Evolutionary conservation across 352 stramenopile genomes (phyloP).

Genomic region (Phytophthora tubulina): DNA sequence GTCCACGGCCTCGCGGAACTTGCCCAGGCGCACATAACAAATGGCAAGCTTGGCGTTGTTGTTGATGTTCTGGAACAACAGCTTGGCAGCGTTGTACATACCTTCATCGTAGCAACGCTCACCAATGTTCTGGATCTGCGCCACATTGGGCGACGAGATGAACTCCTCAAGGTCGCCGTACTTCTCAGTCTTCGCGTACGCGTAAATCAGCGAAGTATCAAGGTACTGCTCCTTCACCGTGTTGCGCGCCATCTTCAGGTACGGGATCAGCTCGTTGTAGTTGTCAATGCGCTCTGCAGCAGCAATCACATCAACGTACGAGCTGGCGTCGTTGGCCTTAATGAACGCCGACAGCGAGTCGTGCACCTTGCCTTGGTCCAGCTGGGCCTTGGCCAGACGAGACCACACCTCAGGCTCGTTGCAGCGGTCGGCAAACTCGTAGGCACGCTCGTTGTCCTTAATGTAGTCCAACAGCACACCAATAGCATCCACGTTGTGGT

Average conservation of each 20-base stretch:
- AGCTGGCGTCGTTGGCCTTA: conserved; percentile 97
- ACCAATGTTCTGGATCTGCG: conserved; percentile 99
- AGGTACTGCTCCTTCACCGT: conserved; percentile 99
- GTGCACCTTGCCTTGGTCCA: conserved; percentile 95
- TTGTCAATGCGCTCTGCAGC: conserved; percentile 97
- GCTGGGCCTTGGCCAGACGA: conserved; percentile 98
- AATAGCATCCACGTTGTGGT: conserved; percentile 96
- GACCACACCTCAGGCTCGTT: conserved; percentile 99
- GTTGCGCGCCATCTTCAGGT: conserved; percentile 99
- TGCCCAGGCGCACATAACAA: conserved; percentile 98
- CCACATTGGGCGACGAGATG: conserved; percentile 99
- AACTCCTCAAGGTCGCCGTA: conserved; percentile 99
- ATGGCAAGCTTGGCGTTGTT: conserved; percentile 99
- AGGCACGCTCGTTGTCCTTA: conserved; percentile 98
- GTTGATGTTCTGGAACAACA: conserved; percentile 99
- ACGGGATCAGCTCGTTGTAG: conserved; percentile 98
- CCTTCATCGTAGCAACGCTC: conserved; percentile 98
- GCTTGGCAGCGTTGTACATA: conserved; percentile 98
- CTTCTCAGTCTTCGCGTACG: conserved; percentile 98
- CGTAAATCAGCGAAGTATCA: conserved; percentile 99
- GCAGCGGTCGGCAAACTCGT: conserved; percentile 99
- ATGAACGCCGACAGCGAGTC: conserved; percentile 99
- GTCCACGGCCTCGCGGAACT: conserved; percentile 99
- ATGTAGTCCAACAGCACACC: conserved; percentile 96
- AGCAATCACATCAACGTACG: conserved; percentile 98